Evolutionary conservation across 1,284 basidiomycete species (phyloP), one percentile per base, ranked within the genome.

Genomic region (Ganoderma boninense): DNA sequence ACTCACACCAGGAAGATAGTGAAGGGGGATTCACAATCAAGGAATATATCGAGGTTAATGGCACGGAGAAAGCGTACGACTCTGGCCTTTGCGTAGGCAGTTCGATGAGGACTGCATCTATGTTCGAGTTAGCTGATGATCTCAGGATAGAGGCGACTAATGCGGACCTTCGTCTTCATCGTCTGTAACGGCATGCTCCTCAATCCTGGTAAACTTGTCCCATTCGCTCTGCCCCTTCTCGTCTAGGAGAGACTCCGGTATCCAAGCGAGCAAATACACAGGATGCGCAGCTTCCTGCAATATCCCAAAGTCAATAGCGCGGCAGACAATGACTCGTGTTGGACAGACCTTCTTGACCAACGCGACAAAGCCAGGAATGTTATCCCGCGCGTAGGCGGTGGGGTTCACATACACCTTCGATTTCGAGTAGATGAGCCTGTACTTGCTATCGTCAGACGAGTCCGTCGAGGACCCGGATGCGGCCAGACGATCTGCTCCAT

Each of bases 351-450:
- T 87, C 82, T 93, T 95, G 18, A 98, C 96, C 69, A 98, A 87
- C 16, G 93, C 91, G 7, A 96, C 89, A 80, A 97, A 98, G 4
- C 97, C 97, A 4, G 96, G 90, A 40, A 98, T 94, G 80, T 99
- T 98, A 82, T 98, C 97, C 76, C 93, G 88, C 2, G 93, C 87
- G 79, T 97, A 97, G 2, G 94, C 91, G 0, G 96, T 97, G 0
- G 97, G 97, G 77, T 99, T 96, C 60, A 98, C 92, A 77, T 97
- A 96, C 54, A 97, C 96, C 79, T 97, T 97, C 52, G 93, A 94
- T 81, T 97, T 97, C 80, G 90, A 93, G 77, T 95, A 97, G 23
- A 97, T 81, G 60, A 98, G 85, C 65, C 92, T 85, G 78, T 89
- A 88, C 80, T 87, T 90, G 71, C 77, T 77, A 74, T 88, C 87